Evolutionary conservation across 371 early-diverging fungal species (phyloP), one percentile per base, ranked within the genome.

Genomic region (Batkoa obscura): DNA sequence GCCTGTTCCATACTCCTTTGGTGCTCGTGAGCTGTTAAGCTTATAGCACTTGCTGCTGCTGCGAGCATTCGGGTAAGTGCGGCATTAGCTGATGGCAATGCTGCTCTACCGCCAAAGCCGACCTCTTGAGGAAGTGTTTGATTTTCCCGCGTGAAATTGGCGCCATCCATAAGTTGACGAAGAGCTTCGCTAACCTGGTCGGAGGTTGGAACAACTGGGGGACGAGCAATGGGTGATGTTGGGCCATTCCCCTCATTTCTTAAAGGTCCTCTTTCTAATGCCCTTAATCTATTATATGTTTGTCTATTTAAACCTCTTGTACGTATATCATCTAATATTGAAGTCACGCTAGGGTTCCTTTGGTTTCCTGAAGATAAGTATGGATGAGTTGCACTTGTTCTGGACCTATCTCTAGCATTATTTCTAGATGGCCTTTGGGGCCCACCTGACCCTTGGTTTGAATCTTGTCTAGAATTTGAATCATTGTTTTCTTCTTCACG

Each of bases 41-140:
- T 9, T 13, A 55, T 55, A 32, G 55, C 55, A 12, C 36, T 30
- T 3, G n/a, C 43, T 3, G 55, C 55, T 13, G 55, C 55, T 33
- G 36, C 5, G 1, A 55, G 30, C 3, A 55, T 5, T 12, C 43
- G 41, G 32, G 41, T 55, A 4, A 55, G n/a, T n/a, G n/a, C n/a
- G n/a, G n/a, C n/a, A n/a, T n/a, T n/a, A n/a, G n/a, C n/a, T n/a
- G 2, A 53, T 38, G 30, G 2, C 17, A 3, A 15, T 34, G 23
- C 39, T 53, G 3, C 45, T 12, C 45, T 45, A 45, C 9, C 17
- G 4, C 15, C 45, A n/a, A 23, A 3, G 3, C 15, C 15, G 4
- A n/a, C 45, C 10, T 4, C 15, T 45, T 3, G 45, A 45, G 15
- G 4, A 3, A 23, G 45, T 3, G 17, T 3, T n/a, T 45, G 45